Percentiles rank a stretch among this genome's conserved stretches.
phyloP scores from a whole-genome alignment of 371 early-diverging fungal genomes.

The Aphelidium insulamus region DNA sequence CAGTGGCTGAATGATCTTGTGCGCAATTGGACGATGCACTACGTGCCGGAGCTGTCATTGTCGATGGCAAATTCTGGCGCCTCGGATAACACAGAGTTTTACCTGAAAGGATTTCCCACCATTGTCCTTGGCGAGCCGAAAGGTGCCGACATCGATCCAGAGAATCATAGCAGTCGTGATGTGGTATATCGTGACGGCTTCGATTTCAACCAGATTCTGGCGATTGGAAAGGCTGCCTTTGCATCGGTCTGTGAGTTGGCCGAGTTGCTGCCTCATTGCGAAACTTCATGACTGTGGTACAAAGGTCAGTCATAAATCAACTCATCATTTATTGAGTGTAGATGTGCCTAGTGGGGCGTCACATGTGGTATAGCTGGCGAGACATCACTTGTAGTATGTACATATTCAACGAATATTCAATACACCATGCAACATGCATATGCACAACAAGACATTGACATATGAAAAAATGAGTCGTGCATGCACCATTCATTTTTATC shows the following conservation, averaged over 20 bases:
- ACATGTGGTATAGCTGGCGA: too few relatives aligned
- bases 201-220: conserved; percentile 12
- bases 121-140: conserved; percentile 15
- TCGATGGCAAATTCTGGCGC: conserved; percentile 13
- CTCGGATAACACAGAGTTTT: conserved; percentile 15
- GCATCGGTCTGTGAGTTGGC: conserved; percentile 12
- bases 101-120: conserved; percentile 11
- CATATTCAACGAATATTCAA: too few relatives aligned
- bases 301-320: too few relatives aligned
- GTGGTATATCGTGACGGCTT: conserved; percentile 12
- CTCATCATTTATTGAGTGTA: too few relatives aligned
- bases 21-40: conserved; percentile 9
- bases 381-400: too few relatives aligned
- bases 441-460: too few relatives aligned
- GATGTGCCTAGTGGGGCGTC: too few relatives aligned
- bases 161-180: conserved; percentile 15
- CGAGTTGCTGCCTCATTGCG: too few relatives aligned
- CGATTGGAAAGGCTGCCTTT: conserved; percentile 11
- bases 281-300: too few relatives aligned
- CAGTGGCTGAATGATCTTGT: conserved; percentile 8
- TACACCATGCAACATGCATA: too few relatives aligned
- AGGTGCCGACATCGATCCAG: conserved; percentile 15
- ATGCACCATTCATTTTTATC: too few relatives aligned
- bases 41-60: conserved; percentile 11
- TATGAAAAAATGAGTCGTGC: too few relatives aligned